These are phyloP conservation scores for Lepiota brunneoincarnata DNA, from an alignment of 768 basidiomycete genomes.

Conservation along the genomic window DNA sequence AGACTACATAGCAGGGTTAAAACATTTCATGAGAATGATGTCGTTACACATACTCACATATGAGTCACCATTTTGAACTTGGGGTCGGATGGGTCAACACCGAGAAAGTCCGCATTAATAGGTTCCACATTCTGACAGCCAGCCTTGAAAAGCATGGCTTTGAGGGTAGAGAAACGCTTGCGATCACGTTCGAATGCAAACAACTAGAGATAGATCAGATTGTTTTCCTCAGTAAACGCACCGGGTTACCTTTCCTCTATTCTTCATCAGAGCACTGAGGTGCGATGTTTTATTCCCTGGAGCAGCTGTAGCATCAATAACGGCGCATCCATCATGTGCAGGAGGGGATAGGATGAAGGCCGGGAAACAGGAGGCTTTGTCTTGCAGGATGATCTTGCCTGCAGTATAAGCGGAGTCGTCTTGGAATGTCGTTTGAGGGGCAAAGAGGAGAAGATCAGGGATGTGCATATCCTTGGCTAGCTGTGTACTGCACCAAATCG, in stretches of 20 bases:
- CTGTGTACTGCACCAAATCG: slow-evolving; percentile 40
- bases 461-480: slow-evolving; percentile 81
- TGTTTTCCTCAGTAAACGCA: not conserved
- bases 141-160: slow-evolving; percentile 82
- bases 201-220: slow-evolving; percentile 37
- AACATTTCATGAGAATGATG: not conserved
- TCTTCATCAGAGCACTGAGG: slow-evolving; percentile 82
- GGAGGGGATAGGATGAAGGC: slow-evolving; percentile 83
- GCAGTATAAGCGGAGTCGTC: slow-evolving; percentile 67
- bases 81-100: slow-evolving; percentile 62
- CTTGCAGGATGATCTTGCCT: slow-evolving; percentile 90
- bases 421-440: slow-evolving; percentile 64
- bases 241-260: slow-evolving; percentile 68
- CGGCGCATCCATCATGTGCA: slow-evolving; percentile 44
- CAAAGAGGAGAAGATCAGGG: slow-evolving; percentile 76
- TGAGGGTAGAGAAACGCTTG: slow-evolving; percentile 78
- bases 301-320: slow-evolving; percentile 94
- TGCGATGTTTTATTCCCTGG: slow-evolving; percentile 99
- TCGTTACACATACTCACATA: slow-evolving; percentile 62
- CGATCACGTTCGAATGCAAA: slow-evolving; percentile 89
- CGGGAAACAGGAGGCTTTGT: slow-evolving; percentile 98
- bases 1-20: slow-evolving; percentile 45
- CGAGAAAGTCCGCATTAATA: slow-evolving; percentile 80
- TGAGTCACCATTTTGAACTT: slow-evolving; percentile 73
- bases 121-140: slow-evolving; percentile 79